phyloP scores from a whole-genome alignment of 2,329 filamentous ascomycete genomes.

The Rasamsonia emersonii region DNA sequence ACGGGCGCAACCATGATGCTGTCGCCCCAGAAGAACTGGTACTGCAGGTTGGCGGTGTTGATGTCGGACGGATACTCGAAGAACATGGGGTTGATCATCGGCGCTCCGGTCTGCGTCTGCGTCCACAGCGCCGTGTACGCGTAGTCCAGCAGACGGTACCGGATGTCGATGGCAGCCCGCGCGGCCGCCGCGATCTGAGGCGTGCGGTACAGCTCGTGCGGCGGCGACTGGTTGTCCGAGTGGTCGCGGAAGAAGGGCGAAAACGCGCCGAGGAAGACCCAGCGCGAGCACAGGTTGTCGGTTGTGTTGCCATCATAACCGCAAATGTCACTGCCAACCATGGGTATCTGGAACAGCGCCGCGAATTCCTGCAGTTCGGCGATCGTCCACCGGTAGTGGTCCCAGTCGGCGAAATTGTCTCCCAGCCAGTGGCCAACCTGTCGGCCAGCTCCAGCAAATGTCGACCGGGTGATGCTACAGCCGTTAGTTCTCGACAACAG shows the following conservation, averaged over 20 bases:
- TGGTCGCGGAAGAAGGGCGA: slow-evolving; percentile 70
- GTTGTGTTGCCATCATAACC: slow-evolving; percentile 62
- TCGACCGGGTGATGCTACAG: slow-evolving; percentile 60
- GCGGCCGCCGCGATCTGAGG: slow-evolving; percentile 54
- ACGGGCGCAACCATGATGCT: slow-evolving; percentile 50
- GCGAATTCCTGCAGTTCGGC: slow-evolving; percentile 53
- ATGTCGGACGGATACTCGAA: slow-evolving; percentile 57
- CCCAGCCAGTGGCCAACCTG: slow-evolving; percentile 54
- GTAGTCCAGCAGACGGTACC: slow-evolving; percentile 73
- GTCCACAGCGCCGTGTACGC: slow-evolving; percentile 63
- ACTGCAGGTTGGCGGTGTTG: slow-evolving; percentile 43
- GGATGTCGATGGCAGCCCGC: slow-evolving; percentile 58
- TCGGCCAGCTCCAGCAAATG: slow-evolving; percentile 62
- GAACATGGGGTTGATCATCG: slow-evolving; percentile 61
- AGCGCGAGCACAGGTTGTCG: slow-evolving; percentile 64
- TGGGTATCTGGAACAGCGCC: slow-evolving; percentile 58
- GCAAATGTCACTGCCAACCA: slow-evolving; percentile 66
- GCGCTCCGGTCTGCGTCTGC: slow-evolving; percentile 53
- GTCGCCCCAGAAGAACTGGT: slow-evolving; percentile 54
- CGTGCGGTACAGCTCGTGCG: slow-evolving; percentile 69
- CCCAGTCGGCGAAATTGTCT: slow-evolving; percentile 52
- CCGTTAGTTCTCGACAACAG: neutral
- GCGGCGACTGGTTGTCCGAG: slow-evolving; percentile 44
- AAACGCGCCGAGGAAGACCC: slow-evolving; percentile 66
- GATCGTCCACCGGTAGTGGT: slow-evolving; percentile 52